Evolutionary conservation across 371 early-diverging fungal species (phyloP).

Genomic region (Mortierella sp.): DNA sequence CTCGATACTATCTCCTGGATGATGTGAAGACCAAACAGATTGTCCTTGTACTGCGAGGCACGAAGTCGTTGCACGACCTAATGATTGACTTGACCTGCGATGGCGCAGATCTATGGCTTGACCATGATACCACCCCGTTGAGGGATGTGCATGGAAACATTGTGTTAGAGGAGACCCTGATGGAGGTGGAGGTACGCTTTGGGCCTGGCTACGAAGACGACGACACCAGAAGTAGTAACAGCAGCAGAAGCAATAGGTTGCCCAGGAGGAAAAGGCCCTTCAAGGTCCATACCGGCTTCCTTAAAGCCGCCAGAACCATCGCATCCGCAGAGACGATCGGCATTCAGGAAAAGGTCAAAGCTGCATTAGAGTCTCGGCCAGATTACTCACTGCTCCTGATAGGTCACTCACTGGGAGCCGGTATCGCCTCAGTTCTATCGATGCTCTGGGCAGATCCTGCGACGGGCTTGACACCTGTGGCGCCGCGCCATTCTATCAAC

Average conservation of each 20-base stretch:
- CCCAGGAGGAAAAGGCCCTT: constrained; percentile 23
- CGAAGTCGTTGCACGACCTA: constrained; percentile 47
- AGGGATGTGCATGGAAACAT: constrained; percentile 18
- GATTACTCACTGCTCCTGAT: constrained; percentile 41
- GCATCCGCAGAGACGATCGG: constrained; percentile 52
- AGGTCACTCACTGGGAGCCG: constrained; percentile 46
- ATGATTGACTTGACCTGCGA: constrained; percentile 54
- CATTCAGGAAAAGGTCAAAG: constrained; percentile 50
- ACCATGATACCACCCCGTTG: constrained; percentile 39
- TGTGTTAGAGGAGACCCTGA: neutral
- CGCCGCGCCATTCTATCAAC: constrained; percentile 14
- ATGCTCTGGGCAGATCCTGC: constrained; percentile 53
- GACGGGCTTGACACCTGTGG: constrained; percentile 41
- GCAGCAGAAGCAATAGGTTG: neutral
- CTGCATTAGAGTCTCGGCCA: constrained; percentile 34
- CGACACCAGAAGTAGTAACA: neutral
- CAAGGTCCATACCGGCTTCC: constrained; percentile 47
- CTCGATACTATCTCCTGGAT: constrained; percentile 50
- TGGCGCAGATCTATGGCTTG: constrained; percentile 41
- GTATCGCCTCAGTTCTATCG: constrained; percentile 44
- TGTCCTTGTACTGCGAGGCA: constrained; percentile 45
- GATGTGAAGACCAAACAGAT: constrained; percentile 51
- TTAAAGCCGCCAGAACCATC: constrained; percentile 46
- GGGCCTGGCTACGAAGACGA: neutral
- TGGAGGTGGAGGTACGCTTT: too few relatives aligned